Evolutionary conservation across 306 rosid genomes (phyloP), one percentile per base, ranked within the genome.

Genomic region (Castanea crenata): DNA sequence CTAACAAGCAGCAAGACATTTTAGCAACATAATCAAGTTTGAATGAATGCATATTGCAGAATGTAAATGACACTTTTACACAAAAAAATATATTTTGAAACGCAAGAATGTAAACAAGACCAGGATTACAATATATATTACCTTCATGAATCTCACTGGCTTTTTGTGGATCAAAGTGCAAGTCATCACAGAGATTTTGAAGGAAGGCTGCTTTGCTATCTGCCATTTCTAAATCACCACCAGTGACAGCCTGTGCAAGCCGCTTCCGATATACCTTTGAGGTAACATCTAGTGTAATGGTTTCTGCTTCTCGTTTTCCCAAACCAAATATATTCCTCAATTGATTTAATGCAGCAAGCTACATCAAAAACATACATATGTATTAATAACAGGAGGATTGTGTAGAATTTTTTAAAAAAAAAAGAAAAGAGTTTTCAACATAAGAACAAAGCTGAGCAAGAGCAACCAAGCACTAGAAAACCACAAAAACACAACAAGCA

Each of bases 181-280:
- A 86, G 81, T 90, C 85, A 64, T 91, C 94, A 79, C 99, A 95
- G 46, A 95, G 83, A 77, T 86, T 89, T 88, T 95, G 99, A 83
- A 95, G 99, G 89, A 90, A 95, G 29, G 93, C 87, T 34, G 99
- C 99, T 85, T 95, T 95, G 83, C 99, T 93, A 84, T 95, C 97
- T 75, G 99, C 96, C 77, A 86, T 79, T 80, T 95, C 97, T 80
- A 95, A 83, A 72, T 89, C 87, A 52, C 98, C 97, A 55, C 79
- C 82, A 44, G 89, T 82, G 83, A 85, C 94, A 71, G 94, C 84
- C 79, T 91, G 89, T 77, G 89, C 71, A 88, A 95, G 98, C 38
- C 85, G 89, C 74, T 87, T 95, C 29, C 98, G 98, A 79, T 95
- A 95, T 35, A 71, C 92, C 89, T 93, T 93, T 6, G 91, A 86